Conservation (phyloP, 2,329 filamentous ascomycete genomes). For the Penicillium sp. region DNA sequence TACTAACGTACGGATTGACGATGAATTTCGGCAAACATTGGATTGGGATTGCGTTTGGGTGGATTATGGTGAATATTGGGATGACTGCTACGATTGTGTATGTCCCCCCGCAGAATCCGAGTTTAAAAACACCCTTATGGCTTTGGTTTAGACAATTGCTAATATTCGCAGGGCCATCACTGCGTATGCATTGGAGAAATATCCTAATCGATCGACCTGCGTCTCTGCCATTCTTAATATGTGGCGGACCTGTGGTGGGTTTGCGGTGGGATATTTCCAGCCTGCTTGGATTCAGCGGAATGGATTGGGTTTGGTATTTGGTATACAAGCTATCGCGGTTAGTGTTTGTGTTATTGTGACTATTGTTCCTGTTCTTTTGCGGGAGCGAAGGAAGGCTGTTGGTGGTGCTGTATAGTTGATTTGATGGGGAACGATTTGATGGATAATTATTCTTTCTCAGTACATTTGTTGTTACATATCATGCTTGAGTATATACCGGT, state of each 20-base stretch:
- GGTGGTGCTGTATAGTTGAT: neutral
- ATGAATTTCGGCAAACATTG: slow-evolving; percentile 40
- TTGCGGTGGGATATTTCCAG: slow-evolving; percentile 44
- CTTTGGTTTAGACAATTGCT: neutral
- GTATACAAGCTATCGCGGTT: slow-evolving; percentile 38
- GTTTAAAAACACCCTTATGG: no score
- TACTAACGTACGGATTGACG: slow-evolving; percentile 41
- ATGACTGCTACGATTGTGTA: slow-evolving; percentile 42
- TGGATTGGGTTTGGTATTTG: slow-evolving; percentile 39
- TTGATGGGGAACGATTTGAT: no score
- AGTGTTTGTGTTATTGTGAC: slow-evolving; percentile 30
- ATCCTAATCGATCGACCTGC: slow-evolving; percentile 37
- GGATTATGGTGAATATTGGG: slow-evolving; percentile 43
- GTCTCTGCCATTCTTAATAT: slow-evolving; percentile 44
- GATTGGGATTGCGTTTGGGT: slow-evolving; percentile 44
- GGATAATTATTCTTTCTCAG: no score
- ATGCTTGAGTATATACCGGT: no score
- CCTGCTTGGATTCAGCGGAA: slow-evolving; percentile 39
- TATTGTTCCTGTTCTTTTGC: slow-evolving; percentile 30
- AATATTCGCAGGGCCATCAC: slow-evolving; percentile 35
- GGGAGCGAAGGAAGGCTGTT: slow-evolving; percentile 5
- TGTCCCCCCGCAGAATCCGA: slow-evolving; percentile 7
- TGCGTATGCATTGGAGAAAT: slow-evolving; percentile 42
- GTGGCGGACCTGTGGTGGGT: slow-evolving; percentile 46
- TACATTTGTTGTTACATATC: no score